phyloP scores from a whole-genome alignment of 139 green algal genomes.

The Parachlorella kessleri region DNA sequence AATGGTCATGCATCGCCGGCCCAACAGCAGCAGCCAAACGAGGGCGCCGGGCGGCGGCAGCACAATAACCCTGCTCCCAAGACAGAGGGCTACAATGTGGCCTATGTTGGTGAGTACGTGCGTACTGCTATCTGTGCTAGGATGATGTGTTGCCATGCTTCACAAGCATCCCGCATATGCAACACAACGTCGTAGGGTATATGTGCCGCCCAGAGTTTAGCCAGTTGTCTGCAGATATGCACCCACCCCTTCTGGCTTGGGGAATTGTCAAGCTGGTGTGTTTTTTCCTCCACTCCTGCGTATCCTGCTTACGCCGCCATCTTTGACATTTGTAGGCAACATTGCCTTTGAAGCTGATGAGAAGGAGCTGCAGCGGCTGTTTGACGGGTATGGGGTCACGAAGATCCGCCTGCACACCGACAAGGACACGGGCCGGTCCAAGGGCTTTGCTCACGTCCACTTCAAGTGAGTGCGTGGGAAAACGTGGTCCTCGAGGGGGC shows the following conservation, averaged over 20 bases:
- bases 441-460: slow-evolving; percentile 90
- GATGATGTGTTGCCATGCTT: no score
- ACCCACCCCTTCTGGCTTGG: no score
- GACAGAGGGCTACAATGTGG: slow-evolving; percentile 75
- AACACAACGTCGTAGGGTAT: no score
- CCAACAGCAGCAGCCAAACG: no score
- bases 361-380: slow-evolving; percentile 62
- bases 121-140: no score
- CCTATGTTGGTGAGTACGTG: slow-evolving; percentile 66
- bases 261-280: no score
- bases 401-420: slow-evolving; percentile 83
- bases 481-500: no score
- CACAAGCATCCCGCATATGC: no score
- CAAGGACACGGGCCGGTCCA: slow-evolving; percentile 69
- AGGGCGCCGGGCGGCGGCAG: slow-evolving; percentile 7
- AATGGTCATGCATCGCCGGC: background rate
- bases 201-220: no score
- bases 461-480: slow-evolving; percentile 80
- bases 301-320: no score
- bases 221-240: no score
- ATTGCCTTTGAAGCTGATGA: slow-evolving; percentile 67
- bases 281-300: no score
- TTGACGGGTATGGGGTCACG: slow-evolving; percentile 60
- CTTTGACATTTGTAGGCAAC: slow-evolving; percentile 64
- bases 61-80: slow-evolving; percentile 36